Percentiles rank a stretch among this genome's conserved stretches.
Evolutionary conservation across 805 yeast species (phyloP).

Genomic region (Torulaspora delbrueckii): DNA sequence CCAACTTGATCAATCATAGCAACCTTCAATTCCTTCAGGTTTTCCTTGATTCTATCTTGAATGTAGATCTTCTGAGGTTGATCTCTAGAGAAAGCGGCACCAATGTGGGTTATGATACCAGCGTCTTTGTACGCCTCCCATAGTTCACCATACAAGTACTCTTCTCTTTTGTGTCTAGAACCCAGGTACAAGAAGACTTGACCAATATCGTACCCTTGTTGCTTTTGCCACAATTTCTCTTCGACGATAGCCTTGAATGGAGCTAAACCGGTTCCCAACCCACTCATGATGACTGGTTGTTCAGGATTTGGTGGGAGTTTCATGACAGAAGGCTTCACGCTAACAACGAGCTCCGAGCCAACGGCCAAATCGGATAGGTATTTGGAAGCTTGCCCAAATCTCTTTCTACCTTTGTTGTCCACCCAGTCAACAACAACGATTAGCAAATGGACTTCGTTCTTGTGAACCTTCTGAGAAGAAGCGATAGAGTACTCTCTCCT

Average conservation of each 20-base stretch:
- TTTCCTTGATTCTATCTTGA: slow-evolving; percentile 86
- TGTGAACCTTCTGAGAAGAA: slow-evolving; percentile 88
- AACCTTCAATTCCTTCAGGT: slow-evolving; percentile 63
- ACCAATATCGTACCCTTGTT: slow-evolving; percentile 86
- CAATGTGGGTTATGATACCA: slow-evolving; percentile 86
- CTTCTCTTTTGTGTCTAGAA: slow-evolving; percentile 92
- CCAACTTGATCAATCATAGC: slow-evolving; percentile 78
- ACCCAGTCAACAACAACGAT: slow-evolving; percentile 96
- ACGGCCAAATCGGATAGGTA: slow-evolving; percentile 71
- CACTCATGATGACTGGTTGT: slow-evolving; percentile 94
- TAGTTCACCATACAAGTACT: slow-evolving; percentile 90
- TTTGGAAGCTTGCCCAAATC: slow-evolving; percentile 94
- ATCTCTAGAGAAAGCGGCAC: slow-evolving; percentile 98
- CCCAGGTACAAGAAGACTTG: slow-evolving; percentile 84
- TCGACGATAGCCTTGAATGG: slow-evolving; percentile 97
- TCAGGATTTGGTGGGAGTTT: slow-evolving; percentile 82
- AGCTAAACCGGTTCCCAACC: slow-evolving; percentile 95
- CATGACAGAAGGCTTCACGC: slow-evolving; percentile 96
- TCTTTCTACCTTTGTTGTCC: slow-evolving; percentile 74
- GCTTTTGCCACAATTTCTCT: slow-evolving; percentile 88
- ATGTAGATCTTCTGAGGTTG: slow-evolving; percentile 92
- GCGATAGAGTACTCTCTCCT: slow-evolving; percentile 98
- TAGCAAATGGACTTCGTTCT: slow-evolving; percentile 83
- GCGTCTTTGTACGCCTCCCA: slow-evolving; percentile 97
- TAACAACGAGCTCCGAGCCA: slow-evolving; percentile 85